Percentiles rank a stretch among this genome's conserved stretches.
Conservation (phyloP, 306 rosid genomes). For the Citrullus colocynthis region DNA sequence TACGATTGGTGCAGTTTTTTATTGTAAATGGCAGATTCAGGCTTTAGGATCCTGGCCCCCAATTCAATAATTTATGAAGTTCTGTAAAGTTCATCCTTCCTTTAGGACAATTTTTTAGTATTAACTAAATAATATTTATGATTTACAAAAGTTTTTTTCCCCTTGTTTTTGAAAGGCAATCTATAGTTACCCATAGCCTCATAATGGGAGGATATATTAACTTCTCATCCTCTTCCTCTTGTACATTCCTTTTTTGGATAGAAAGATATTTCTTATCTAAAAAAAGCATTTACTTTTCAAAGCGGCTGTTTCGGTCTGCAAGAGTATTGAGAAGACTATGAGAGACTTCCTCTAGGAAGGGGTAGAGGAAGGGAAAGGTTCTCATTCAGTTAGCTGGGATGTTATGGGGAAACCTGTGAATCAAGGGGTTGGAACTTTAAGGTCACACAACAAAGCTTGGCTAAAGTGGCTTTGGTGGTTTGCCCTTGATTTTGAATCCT, state of each 20-base stretch:
- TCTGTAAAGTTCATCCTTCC: not conserved
- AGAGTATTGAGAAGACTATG: too few relatives aligned
- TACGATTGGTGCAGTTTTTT: not conserved
- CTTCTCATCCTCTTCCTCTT: not conserved
- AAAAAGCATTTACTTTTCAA: not conserved
- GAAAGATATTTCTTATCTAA: not conserved
- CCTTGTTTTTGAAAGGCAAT: not conserved
- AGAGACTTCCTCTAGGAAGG: too few relatives aligned
- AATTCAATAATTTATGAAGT: not conserved
- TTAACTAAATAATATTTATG: not conserved
- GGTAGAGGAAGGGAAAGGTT: too few relatives aligned
- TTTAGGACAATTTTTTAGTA: not conserved
- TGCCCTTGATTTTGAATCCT: too few relatives aligned
- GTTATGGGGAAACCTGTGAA: too few relatives aligned
- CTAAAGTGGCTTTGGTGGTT: too few relatives aligned
- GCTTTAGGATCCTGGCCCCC: not conserved
- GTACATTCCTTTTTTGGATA: not conserved
- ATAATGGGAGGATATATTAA: not conserved
- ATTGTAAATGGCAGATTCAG: not conserved
- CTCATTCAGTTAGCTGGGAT: too few relatives aligned
- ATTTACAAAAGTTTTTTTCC: not conserved
- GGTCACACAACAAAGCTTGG: too few relatives aligned
- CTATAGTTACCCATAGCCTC: not conserved
- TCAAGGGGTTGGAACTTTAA: too few relatives aligned
- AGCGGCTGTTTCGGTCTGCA: too few relatives aligned